phyloP scores from a whole-genome alignment of 2,329 filamentous ascomycete genomes.

The Pseudogymnoascus sp. region DNA sequence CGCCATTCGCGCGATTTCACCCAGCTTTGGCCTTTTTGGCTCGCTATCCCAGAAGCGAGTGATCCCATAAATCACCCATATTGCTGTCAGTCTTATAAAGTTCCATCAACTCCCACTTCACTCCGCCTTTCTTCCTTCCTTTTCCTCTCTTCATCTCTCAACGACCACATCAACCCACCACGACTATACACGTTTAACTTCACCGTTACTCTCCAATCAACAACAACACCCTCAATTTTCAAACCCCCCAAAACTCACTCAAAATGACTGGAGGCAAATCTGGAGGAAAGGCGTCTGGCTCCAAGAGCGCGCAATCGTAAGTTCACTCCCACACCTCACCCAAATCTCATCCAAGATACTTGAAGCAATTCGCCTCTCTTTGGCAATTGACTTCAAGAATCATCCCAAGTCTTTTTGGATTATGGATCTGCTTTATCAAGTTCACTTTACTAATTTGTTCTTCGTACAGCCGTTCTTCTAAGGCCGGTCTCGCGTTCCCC shows the following conservation, averaged over 20 bases:
- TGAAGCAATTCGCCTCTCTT: slow-evolving; percentile 36
- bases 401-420: slow-evolving; percentile 19
- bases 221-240: slow-evolving; percentile 25
- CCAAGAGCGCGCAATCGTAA: slow-evolving; percentile 99
- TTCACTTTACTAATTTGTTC: slow-evolving; percentile 34
- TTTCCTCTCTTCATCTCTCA: slow-evolving; percentile 18
- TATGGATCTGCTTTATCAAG: slow-evolving; percentile 21
- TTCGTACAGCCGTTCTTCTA: slow-evolving; percentile 78
- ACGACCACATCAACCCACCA: slow-evolving; percentile 14
- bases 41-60: slow-evolving; percentile 12
- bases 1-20: slow-evolving; percentile 20
- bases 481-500: slow-evolving; percentile 97
- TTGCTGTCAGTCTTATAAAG: slow-evolving; percentile 13
- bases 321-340: slow-evolving; percentile 36
- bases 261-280: slow-evolving; percentile 99
- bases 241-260: slow-evolving; percentile 39
- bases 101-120: slow-evolving; percentile 15
- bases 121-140: slow-evolving; percentile 25
- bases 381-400: slow-evolving; percentile 12
- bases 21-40: neutral
- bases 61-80: slow-evolving; percentile 13
- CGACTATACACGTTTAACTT: slow-evolving; percentile 21
- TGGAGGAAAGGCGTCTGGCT: slow-evolving; percentile 98
- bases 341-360: neutral
- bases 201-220: slow-evolving; percentile 17